These are phyloP conservation scores for Candida lessepsii DNA, from an alignment of 805 yeast genomes.

Conservation along the genomic window DNA sequence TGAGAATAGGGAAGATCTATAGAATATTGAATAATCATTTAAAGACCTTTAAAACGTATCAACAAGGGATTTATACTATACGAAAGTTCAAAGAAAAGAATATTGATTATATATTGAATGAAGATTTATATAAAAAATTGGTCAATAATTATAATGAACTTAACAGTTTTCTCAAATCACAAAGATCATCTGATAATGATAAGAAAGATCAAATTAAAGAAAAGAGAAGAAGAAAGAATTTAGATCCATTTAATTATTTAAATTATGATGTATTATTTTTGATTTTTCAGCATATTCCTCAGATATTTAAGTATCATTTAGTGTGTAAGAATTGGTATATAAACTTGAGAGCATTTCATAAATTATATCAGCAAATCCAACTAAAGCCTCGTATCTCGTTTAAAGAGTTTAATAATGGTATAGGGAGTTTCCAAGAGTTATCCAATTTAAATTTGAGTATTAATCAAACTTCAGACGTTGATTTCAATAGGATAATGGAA, in stretches of 20 bases:
- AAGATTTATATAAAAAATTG: slow-evolving; percentile 25
- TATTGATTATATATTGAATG: slow-evolving; percentile 17
- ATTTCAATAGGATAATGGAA: slow-evolving; percentile 29
- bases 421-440: slow-evolving; percentile 26
- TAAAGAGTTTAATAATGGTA: slow-evolving; percentile 30
- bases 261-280: slow-evolving; percentile 30
- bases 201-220: not conserved
- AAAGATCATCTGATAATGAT: no score
- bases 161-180: slow-evolving; percentile 18
- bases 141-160: slow-evolving; percentile 22
- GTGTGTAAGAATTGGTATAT: slow-evolving; percentile 37
- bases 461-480: slow-evolving; percentile 23
- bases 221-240: slow-evolving; percentile 1
- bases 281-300: slow-evolving; percentile 23
- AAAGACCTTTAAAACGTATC: slow-evolving; percentile 36
- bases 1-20: slow-evolving; percentile 42
- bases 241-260: slow-evolving; percentile 29
- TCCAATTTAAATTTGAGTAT: slow-evolving; percentile 19
- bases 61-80: slow-evolving; percentile 38
- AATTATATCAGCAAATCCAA: slow-evolving; percentile 22
- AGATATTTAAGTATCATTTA: slow-evolving; percentile 27
- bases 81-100: slow-evolving; percentile 28
- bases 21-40: slow-evolving; percentile 20
- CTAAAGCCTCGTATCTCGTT: slow-evolving; percentile 26
- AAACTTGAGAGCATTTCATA: slow-evolving; percentile 24